Evolutionary conservation across 139 green algal genomes (phyloP).

Genomic region (Coelastrella sp.): DNA sequence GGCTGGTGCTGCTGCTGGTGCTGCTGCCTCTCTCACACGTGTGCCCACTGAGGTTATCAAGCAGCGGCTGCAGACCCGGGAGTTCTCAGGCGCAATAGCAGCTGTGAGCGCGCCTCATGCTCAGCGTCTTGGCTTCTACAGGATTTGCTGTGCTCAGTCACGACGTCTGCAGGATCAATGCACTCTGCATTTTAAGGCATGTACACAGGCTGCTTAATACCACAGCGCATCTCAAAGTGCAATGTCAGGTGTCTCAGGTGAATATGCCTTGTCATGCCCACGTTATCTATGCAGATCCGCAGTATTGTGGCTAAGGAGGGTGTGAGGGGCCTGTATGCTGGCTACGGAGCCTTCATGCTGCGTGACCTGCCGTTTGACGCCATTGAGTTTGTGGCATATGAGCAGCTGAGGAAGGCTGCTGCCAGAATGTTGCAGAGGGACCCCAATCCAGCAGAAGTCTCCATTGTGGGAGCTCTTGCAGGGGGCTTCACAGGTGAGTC

Average conservation of each 20-base stretch:
- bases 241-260: too few species aligned
- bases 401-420: constrained; percentile 75
- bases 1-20: constrained; percentile 71
- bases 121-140: neutral
- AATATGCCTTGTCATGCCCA: neutral
- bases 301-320: constrained; percentile 87
- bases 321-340: constrained; percentile 88
- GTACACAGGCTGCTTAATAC: too few species aligned
- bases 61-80: constrained; percentile 93
- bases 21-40: constrained; percentile 86
- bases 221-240: too few species aligned
- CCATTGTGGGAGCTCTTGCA: constrained; percentile 78
- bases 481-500: constrained; percentile 82
- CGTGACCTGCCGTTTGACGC: constrained; percentile 98
- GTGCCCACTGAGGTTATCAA: constrained; percentile 99
- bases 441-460: constrained; percentile 76
- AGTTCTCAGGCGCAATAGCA: constrained; percentile 65
- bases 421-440: constrained; percentile 53
- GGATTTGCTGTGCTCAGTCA: too few species aligned
- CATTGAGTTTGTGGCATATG: constrained; percentile 96
- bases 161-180: too few species aligned
- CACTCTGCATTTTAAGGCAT: too few species aligned
- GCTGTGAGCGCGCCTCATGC: constrained; percentile 56
- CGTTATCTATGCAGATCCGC: constrained; percentile 55
- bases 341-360: constrained; percentile 98